Base-by-base conservation (phyloP, 2,329 filamentous ascomycete genomes). In the Venturia asperata region DNA sequence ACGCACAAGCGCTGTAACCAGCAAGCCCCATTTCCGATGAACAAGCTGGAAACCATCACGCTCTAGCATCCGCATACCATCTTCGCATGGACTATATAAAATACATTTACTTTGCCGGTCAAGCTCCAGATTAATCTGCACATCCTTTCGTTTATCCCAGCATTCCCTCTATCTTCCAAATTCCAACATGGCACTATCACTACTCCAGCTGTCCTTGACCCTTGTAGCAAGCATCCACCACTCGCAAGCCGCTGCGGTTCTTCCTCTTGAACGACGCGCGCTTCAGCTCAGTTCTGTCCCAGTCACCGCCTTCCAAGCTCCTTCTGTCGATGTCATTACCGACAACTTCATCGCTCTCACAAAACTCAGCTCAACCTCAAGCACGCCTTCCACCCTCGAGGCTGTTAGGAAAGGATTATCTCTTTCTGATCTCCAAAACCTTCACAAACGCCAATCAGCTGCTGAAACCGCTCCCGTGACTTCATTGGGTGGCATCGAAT, bases 401-500 rank as follows among this genome's bases (percentile, higher is more conserved):
- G 30, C 34, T 39, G 27, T 63, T n/a, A 52, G 42, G 47, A 55
- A 19, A 45, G n/a, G 43, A 1, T 17, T 43, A 3, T 49, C 30
- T 30, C 41, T 21, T 24, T 34, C 52, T 5, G 52, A 58, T 24
- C 52, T 58, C 37, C 27, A 37, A 27, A 58, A 10, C 3, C 37
- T 39, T 11, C 5, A 13, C 15, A 37, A 58, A 37, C 43, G 43
- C 62, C 24, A 34, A 63, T 27, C 24, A 39, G 11, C n/a, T 41
- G 27, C 19, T 30, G 42, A 30, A 34, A 17, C 45, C 11, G n/a
- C 30, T 17, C 52, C 63, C 6, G 11, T 66, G 19, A 30, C 24
- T 45, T 61, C 61, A 13, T 27, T 62, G 10, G 27, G 34, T 30
- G 65, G 65, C 21, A 17, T 43, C 11, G 65, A 65, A 45, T 66